Conservation (phyloP, 1,139 yeast genomes). For the Waltiozyma sp. region DNA sequence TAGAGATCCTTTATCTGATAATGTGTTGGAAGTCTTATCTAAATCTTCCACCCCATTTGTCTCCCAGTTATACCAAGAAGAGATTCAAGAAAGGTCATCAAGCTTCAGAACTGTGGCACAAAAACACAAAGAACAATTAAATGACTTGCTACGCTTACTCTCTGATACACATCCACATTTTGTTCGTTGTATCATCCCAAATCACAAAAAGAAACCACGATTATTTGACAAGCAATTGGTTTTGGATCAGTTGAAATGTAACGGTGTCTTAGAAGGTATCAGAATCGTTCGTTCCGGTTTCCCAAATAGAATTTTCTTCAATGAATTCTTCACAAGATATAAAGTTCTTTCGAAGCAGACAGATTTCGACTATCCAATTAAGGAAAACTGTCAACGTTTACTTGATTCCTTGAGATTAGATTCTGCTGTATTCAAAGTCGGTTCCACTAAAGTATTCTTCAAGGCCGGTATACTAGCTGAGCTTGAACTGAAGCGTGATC, state of each 20-base stretch:
- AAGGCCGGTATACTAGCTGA: constrained; percentile 90
- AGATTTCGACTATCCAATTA: constrained; percentile 38
- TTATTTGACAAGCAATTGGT: constrained; percentile 69
- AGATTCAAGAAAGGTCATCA: constrained; percentile 14
- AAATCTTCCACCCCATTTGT: constrained; percentile 47
- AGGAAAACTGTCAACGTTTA: constrained; percentile 59
- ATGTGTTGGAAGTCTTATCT: constrained; percentile 47
- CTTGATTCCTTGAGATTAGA: constrained; percentile 53
- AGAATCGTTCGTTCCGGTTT: constrained; percentile 95
- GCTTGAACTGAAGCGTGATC: constrained; percentile 70
- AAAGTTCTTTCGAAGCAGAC: constrained; percentile 39
- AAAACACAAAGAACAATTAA: constrained; percentile 75
- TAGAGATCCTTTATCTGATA: constrained; percentile 84
- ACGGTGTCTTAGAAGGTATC: constrained; percentile 97
- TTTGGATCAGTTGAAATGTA: constrained; percentile 83
- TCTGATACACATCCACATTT: constrained; percentile 88
- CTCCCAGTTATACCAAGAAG: constrained; percentile 30
- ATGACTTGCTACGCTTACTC: constrained; percentile 60
- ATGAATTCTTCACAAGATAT: constrained; percentile 70
- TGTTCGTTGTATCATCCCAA: constrained; percentile 92
- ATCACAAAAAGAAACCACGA: constrained; percentile 60
- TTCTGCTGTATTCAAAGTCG: constrained; percentile 57
- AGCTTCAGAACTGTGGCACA: constrained; percentile 75
- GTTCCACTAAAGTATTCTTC: constrained; percentile 78
- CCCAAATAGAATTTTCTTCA: constrained; percentile 82